phyloP scores from a whole-genome alignment of 2,329 filamentous ascomycete species.

The Emergomyces africanus region DNA sequence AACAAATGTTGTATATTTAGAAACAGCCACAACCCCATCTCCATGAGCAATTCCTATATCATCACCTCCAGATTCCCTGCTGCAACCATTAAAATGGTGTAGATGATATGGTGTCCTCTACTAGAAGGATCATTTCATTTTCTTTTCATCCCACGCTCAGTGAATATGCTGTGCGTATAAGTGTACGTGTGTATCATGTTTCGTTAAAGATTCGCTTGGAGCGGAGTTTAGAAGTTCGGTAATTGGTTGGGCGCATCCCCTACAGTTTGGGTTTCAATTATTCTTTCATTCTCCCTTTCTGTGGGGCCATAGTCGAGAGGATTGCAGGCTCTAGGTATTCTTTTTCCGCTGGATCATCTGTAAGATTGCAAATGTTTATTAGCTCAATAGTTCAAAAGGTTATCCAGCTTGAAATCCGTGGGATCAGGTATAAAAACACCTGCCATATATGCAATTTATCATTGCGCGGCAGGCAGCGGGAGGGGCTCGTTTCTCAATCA shows the following conservation, averaged over 20 bases:
- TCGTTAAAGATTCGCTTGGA: neutral
- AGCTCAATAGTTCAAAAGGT: neutral
- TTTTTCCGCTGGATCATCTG: constrained; percentile 2
- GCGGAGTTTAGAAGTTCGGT: neutral
- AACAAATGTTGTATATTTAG: neutral
- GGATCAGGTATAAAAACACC: neutral
- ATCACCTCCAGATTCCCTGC: neutral
- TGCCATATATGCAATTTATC: neutral
- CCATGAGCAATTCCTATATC: neutral
- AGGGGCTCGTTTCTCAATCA: neutral
- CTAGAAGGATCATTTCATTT: neutral
- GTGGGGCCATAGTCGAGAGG: neutral
- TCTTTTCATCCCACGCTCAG: neutral
- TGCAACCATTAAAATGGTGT: neutral
- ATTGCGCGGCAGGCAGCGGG: neutral
- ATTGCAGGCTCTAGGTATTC: neutral
- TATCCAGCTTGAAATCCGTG: neutral
- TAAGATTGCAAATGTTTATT: neutral
- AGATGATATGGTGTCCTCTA: neutral
- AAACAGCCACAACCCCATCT: neutral
- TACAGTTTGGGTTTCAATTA: neutral
- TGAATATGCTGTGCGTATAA: neutral
- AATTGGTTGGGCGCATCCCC: neutral
- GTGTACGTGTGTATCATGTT: neutral
- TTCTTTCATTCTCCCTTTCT: neutral